Conservation (phyloP, 139 green algal genomes). For the Chlamydomonas schloesseri region DNA sequence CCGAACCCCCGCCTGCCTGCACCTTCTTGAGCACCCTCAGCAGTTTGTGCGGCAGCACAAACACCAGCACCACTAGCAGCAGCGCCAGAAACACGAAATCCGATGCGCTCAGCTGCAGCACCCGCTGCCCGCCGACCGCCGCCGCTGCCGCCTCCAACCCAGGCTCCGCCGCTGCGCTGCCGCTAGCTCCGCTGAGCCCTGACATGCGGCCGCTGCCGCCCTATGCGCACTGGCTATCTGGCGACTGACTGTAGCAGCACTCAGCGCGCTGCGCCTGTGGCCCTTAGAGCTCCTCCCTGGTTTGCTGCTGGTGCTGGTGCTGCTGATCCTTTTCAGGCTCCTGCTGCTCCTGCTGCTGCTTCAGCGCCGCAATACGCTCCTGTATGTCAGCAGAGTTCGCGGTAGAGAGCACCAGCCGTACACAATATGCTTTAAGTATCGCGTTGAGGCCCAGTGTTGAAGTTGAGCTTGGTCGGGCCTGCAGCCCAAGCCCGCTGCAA, state of each 20-base stretch:
- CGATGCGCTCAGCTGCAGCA: conserved; percentile 10
- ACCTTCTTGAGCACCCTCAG: neutral
- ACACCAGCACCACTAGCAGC: conserved; percentile 31
- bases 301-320: neutral
- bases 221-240: too few species aligned
- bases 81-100: conserved; percentile 52
- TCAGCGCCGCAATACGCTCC: conserved; percentile 1
- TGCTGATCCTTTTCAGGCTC: neutral
- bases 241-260: too few species aligned
- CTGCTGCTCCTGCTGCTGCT: conserved; percentile 11
- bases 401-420: neutral
- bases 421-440: neutral
- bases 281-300: neutral
- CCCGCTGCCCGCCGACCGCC: neutral
- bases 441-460: neutral
- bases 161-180: neutral
- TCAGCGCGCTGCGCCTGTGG: too few species aligned
- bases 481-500: neutral
- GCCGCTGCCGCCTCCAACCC: neutral
- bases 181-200: neutral
- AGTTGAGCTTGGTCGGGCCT: neutral
- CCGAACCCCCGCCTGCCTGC: neutral
- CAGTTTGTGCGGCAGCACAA: conserved; percentile 35
- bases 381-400: neutral
- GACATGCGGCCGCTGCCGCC: neutral